Conservation (phyloP, 345 rosid species). For the Murraya koenigii region DNA sequence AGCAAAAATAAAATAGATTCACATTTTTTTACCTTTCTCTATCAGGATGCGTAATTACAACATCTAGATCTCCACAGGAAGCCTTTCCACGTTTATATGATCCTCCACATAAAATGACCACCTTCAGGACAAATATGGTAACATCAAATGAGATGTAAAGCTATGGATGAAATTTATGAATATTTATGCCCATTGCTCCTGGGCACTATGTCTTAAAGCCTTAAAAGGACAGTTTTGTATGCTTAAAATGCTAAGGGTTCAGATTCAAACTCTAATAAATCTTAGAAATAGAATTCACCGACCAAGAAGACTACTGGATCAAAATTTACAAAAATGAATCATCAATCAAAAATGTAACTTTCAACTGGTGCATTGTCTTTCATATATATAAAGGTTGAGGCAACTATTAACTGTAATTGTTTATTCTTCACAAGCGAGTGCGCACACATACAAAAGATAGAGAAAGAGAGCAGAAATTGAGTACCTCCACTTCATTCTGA, state of each 20-base stretch:
- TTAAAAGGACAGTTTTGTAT: background rate
- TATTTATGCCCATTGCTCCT: slow-evolving; percentile 8
- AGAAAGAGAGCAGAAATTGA: background rate
- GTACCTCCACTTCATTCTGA: background rate
- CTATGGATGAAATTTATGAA: background rate
- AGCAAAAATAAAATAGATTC: background rate
- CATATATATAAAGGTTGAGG: background rate
- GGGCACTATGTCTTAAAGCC: background rate
- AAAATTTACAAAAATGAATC: background rate
- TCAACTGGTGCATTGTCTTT: background rate
- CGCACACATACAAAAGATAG: no score
- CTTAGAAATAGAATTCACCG: background rate
- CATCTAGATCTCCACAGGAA: slow-evolving; percentile 89
- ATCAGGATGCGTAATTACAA: slow-evolving; percentile 86
- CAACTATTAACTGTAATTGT: background rate
- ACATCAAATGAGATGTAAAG: background rate
- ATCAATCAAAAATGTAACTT: background rate
- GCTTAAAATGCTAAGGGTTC: background rate
- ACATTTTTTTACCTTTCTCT: slow-evolving; percentile 57
- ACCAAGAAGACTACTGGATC: background rate
- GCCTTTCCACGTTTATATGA: slow-evolving; percentile 96
- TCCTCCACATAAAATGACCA: slow-evolving; percentile 78
- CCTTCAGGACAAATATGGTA: slow-evolving; percentile 41
- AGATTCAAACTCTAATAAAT: background rate
- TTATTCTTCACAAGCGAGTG: background rate